A percentile compares a stretch with the other conserved stretches of the same genome.
These are phyloP conservation scores for Suhomyces tanzawaensis DNA, from an alignment of 805 yeast species.

Conservation along the genomic window DNA sequence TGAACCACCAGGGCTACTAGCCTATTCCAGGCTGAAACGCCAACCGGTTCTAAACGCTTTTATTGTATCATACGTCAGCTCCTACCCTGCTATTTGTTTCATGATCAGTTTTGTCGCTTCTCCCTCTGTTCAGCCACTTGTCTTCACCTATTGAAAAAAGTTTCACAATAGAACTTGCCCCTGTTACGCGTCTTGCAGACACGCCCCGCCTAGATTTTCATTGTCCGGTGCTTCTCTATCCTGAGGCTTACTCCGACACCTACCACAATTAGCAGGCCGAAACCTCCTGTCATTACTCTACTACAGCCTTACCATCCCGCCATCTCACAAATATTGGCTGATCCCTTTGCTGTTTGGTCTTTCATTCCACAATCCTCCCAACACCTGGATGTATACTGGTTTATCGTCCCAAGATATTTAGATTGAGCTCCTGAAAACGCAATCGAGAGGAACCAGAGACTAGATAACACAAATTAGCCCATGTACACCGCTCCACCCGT, in stretches of 20 bases:
- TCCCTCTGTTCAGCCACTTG: background rate
- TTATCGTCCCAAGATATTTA: too few species aligned
- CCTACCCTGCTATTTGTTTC: background rate
- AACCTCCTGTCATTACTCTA: background rate
- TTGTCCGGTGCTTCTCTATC: background rate
- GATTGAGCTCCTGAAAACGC: too few species aligned
- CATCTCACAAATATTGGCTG: background rate
- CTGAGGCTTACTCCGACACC: background rate
- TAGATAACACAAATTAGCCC: too few species aligned
- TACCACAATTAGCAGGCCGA: background rate
- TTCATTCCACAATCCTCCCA: too few species aligned
- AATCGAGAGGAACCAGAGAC: too few species aligned
- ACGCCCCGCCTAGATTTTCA: conserved; percentile 1
- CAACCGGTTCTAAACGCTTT: too few species aligned
- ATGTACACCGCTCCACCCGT: conserved; percentile 8
- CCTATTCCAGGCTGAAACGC: background rate
- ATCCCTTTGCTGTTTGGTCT: background rate
- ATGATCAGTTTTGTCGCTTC: background rate
- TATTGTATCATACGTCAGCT: background rate
- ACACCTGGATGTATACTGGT: too few species aligned
- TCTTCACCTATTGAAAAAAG: background rate
- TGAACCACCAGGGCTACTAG: background rate
- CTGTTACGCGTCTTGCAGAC: conserved; percentile 5
- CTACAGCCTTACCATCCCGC: background rate
- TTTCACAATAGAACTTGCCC: conserved; percentile 1